Base-by-base conservation (phyloP, 768 basidiomycete species). In the Agaricus sinodeliciosus region DNA sequence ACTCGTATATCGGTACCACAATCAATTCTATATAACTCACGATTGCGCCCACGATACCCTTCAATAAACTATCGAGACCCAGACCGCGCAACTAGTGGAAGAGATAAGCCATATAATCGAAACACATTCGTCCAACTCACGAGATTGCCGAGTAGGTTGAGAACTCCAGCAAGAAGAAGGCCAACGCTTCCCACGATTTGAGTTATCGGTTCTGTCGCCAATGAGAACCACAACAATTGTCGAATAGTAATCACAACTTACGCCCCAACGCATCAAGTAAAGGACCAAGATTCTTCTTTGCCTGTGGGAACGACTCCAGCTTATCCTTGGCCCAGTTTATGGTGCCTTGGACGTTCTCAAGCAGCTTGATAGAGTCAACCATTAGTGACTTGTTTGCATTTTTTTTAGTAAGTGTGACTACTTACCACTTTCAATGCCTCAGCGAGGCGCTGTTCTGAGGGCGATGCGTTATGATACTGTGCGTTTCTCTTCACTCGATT, bases 101-200 rank as follows among this genome's bases (percentile, higher is more conserved):
- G 19, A 26, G 9, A 31, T 35, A n/a, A 49, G 15, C 19, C 8
- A 31, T 5, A 18, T 47, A 5, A 16, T 34, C 35, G 15, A 22
- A 22, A 39, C 12, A 43, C 13, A 15, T 2, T 26, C 7, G 9
- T 26, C 2, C 3, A 1, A 37, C 51, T 36, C 31, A 59, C 59
- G 5, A 72, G 61, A 4, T 59, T 62, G 3, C 69, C 69, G 6
- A 72, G 54, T 3, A 72, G 59, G 51, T 71, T 70, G 22, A 70
- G 62, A 2, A 71, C 69, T 25, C 69, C 69, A 11, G 66, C 60
- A 8, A 72, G 60, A 1, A 71, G 61, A 5, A 72, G 59, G 0
- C 60, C 68, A 8, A 72, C 69, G 16, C 70, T 70, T 15, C 68
- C 67, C 25, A 71, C 64, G 36, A 72, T 72, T 58, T 71, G 71